Evolutionary conservation across 2,329 filamentous ascomycete species (phyloP).

Genomic region (Emmonsia crescens): DNA sequence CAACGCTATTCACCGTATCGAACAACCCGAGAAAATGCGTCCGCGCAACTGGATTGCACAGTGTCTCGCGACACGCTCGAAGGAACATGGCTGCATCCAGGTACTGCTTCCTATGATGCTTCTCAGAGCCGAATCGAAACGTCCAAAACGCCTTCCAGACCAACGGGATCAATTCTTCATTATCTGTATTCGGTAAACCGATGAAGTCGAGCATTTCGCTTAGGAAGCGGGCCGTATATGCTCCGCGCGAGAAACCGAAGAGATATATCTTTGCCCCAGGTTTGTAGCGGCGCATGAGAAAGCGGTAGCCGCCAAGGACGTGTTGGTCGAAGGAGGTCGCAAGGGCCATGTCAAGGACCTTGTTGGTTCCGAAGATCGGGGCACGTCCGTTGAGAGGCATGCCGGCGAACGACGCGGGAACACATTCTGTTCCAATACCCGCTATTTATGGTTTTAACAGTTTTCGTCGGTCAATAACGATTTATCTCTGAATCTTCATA

Average conservation of each 20-base stretch:
- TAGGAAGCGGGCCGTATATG: slow-evolving; percentile 43
- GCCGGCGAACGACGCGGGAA: too few relatives aligned
- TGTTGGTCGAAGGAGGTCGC: slow-evolving; percentile 36
- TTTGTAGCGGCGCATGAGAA: slow-evolving; percentile 43
- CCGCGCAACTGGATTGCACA: slow-evolving; percentile 34
- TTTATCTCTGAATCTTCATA: neutral
- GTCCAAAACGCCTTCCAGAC: slow-evolving; percentile 8
- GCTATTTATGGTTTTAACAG: neutral
- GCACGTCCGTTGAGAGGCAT: neutral
- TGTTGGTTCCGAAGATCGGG: neutral
- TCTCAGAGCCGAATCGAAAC: slow-evolving; percentile 19
- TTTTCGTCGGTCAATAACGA: neutral
- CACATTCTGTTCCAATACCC: neutral
- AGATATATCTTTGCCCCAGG: slow-evolving; percentile 42
- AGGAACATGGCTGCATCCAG: slow-evolving; percentile 17
- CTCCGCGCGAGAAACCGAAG: slow-evolving; percentile 44
- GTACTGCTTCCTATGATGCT: slow-evolving; percentile 8
- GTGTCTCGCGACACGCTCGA: slow-evolving; percentile 37
- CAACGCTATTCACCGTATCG: slow-evolving; percentile 43
- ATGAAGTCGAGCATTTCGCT: slow-evolving; percentile 41
- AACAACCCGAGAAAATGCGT: slow-evolving; percentile 45
- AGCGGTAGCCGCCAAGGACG: slow-evolving; percentile 42
- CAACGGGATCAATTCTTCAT: slow-evolving; percentile 39
- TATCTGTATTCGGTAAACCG: slow-evolving; percentile 39
- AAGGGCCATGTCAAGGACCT: neutral